These are phyloP conservation scores for Rostrohypoxylon terebratum DNA, from an alignment of 495 filamentous ascomycete genomes.

Conservation along the genomic window DNA sequence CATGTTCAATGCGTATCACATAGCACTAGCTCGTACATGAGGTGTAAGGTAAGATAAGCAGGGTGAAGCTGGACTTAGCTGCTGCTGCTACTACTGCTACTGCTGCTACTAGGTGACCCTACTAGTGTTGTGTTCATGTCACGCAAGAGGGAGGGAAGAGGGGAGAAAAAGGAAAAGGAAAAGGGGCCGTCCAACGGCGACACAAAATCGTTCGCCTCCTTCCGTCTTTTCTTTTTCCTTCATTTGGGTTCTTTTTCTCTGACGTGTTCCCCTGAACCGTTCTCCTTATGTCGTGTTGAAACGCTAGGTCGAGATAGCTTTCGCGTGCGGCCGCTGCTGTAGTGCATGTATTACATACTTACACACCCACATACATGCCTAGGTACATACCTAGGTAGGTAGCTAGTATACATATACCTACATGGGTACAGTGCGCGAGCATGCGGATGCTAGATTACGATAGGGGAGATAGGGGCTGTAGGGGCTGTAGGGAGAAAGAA, in stretches of 20 bases:
- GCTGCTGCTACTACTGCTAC: background rate
- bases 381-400: too few relatives aligned
- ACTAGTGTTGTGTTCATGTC: slow-evolving; percentile 30
- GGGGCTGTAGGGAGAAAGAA: background rate
- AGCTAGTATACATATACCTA: too few relatives aligned
- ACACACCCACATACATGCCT: background rate
- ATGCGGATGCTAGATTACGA: slow-evolving; percentile 19
- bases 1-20: slow-evolving; percentile 7
- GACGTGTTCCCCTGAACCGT: slow-evolving; percentile 1
- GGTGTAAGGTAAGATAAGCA: slow-evolving; percentile 23
- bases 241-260: background rate
- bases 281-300: slow-evolving; percentile 27
- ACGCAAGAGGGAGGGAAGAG: slow-evolving; percentile 10
- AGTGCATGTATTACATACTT: background rate
- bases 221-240: background rate
- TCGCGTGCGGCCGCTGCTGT: slow-evolving; percentile 13
- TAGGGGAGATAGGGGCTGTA: background rate
- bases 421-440: slow-evolving; percentile 7
- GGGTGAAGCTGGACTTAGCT: background rate
- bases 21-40: background rate
- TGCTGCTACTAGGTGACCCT: background rate
- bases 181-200: slow-evolving; percentile 21
- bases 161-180: slow-evolving; percentile 9
- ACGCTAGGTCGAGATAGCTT: slow-evolving; percentile 18
- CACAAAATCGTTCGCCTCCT: slow-evolving; percentile 22